Conservation (phyloP, 192 early-diverging fungal genomes). For the Coemansia guatemalensis region DNA sequence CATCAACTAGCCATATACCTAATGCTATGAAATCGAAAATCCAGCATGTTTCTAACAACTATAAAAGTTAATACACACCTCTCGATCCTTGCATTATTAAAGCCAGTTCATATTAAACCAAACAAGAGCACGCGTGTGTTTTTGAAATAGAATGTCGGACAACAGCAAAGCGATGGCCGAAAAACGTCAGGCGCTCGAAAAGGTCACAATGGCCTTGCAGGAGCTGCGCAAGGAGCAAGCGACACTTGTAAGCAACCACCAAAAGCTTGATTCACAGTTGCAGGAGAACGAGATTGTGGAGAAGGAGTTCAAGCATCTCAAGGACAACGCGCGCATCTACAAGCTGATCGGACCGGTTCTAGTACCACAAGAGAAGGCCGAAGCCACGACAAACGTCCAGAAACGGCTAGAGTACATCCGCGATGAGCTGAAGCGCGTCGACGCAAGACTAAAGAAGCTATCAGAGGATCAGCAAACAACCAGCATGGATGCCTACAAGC, state of each 20-base stretch:
- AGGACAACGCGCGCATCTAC: constrained; percentile 83
- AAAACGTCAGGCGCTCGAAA: constrained; percentile 61
- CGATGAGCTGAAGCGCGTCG: constrained; percentile 84
- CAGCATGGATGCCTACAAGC: constrained; percentile 69
- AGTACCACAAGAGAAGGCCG: constrained; percentile 86
- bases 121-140: too few relatives aligned
- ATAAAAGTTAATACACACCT: too few relatives aligned
- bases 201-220: constrained; percentile 70
- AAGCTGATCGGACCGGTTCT: constrained; percentile 96
- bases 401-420: constrained; percentile 93
- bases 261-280: constrained; percentile 91
- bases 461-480: constrained; percentile 82
- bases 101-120: too few relatives aligned
- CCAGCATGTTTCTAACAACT: too few relatives aligned
- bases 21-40: too few relatives aligned
- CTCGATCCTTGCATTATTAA: too few relatives aligned
- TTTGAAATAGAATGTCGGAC: constrained; percentile 3
- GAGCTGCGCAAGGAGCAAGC: constrained; percentile 75
- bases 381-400: constrained; percentile 85
- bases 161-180: neutral
- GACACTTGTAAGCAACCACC: constrained; percentile 69
- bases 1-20: too few relatives aligned
- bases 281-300: constrained; percentile 94
- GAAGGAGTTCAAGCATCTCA: constrained; percentile 86
- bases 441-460: constrained; percentile 76